phyloP scores from a whole-genome alignment of 805 yeast genomes.

The Candida odintsovae region DNA sequence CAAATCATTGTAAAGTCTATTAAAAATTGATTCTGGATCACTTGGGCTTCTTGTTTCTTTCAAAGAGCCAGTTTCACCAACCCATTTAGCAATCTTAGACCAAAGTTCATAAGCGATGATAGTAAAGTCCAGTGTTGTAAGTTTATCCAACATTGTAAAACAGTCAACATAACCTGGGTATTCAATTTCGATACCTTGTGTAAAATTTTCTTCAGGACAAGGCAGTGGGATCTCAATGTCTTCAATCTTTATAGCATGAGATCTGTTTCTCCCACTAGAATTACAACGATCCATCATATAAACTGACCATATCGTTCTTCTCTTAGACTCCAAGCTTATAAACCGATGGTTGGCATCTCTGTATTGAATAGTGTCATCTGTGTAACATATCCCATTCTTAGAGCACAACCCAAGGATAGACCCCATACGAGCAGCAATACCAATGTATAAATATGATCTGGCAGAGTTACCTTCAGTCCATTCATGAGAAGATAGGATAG shows the following conservation, averaged over 20 bases:
- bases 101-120: slow-evolving; percentile 32
- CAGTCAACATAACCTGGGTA: slow-evolving; percentile 9
- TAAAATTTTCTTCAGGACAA: slow-evolving; percentile 27
- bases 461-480: slow-evolving; percentile 36
- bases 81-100: slow-evolving; percentile 34
- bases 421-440: slow-evolving; percentile 37
- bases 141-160: slow-evolving; percentile 7
- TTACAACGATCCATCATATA: slow-evolving; percentile 38
- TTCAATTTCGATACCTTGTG: slow-evolving; percentile 22
- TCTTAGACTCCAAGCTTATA: slow-evolving; percentile 26
- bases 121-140: slow-evolving; percentile 27
- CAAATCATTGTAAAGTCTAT: slow-evolving; percentile 22
- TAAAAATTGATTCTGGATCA: slow-evolving; percentile 25
- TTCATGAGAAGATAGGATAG: slow-evolving; percentile 33
- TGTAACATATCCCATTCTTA: slow-evolving; percentile 16
- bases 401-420: slow-evolving; percentile 29
- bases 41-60: slow-evolving; percentile 28
- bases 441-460: slow-evolving; percentile 32
- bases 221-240: slow-evolving; percentile 30
- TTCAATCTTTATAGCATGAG: slow-evolving; percentile 28
- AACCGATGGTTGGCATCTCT: slow-evolving; percentile 4
- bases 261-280: slow-evolving; percentile 30
- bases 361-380: slow-evolving; percentile 1
- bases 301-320: slow-evolving; percentile 36
- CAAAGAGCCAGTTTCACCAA: slow-evolving; percentile 30